A percentile compares a stretch with the other conserved stretches of the same genome.
phyloP scores from a whole-genome alignment of 2,329 filamentous ascomycete species.

The Microdochium paspali region DNA sequence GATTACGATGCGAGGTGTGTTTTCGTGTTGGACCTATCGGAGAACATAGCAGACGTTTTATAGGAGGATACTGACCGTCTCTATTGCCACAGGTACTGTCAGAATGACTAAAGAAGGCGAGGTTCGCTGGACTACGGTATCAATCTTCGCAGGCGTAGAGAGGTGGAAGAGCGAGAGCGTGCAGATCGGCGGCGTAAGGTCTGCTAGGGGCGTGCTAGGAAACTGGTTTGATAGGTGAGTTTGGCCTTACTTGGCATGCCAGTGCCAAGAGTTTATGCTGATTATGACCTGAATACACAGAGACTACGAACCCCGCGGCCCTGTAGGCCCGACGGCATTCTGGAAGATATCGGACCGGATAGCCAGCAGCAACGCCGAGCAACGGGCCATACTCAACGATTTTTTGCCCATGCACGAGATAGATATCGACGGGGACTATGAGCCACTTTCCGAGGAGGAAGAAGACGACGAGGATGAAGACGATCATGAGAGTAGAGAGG shows the following conservation, averaged over 20 bases:
- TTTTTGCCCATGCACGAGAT: slow-evolving; percentile 11
- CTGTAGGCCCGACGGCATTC: slow-evolving; percentile 65
- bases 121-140: slow-evolving; percentile 64
- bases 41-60: neutral
- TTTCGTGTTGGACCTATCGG: slow-evolving; percentile 2
- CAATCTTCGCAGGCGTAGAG: slow-evolving; percentile 53
- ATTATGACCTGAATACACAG: slow-evolving; percentile 22
- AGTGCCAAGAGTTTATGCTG: neutral
- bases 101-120: slow-evolving; percentile 60
- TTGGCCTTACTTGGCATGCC: neutral
- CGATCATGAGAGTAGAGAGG: slow-evolving; percentile 14
- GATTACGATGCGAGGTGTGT: slow-evolving; percentile 15
- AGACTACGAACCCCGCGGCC: slow-evolving; percentile 58
- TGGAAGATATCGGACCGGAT: slow-evolving; percentile 60
- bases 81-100: slow-evolving; percentile 40
- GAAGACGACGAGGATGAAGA: slow-evolving; percentile 18
- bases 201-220: slow-evolving; percentile 59
- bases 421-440: slow-evolving; percentile 11
- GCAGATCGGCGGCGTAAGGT: slow-evolving; percentile 59
- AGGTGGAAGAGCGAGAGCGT: slow-evolving; percentile 71
- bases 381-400: slow-evolving; percentile 17
- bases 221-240: slow-evolving; percentile 69
- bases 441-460: slow-evolving; percentile 12
- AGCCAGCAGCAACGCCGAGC: slow-evolving; percentile 14
- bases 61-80: neutral